Base-by-base conservation (phyloP, 495 filamentous ascomycete species). In the Cryomyces minteri region DNA sequence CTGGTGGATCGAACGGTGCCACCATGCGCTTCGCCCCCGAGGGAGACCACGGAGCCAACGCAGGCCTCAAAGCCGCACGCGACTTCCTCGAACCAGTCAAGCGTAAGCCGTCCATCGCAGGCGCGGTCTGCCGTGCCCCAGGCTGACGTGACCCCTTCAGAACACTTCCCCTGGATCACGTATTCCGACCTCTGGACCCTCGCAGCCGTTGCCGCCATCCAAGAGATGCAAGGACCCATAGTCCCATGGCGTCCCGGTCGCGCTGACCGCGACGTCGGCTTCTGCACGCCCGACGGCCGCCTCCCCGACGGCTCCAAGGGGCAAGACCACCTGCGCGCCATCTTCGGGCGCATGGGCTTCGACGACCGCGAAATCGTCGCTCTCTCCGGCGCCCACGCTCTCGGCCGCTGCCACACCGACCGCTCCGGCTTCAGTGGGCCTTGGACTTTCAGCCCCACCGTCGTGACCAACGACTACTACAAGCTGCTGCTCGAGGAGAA, bases 271-370 rank as follows among this genome's bases (percentile, higher is more conserved):
- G 63, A 95, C 49, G 67, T 85, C n/a, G 62, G 78, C 46, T 82
- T 75, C 59, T 94, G 87, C 73, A 90, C 87, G 40, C 90, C 90
- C 40, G 88, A 98, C 56, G 90, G 90, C 50, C 87, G 90, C 66
- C 84, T 98, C 30, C 90, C 90, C 48, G 88, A 98, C 59, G 90
- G 73, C 42, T 50, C 75, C 51, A 77, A 95, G 71, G 81, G 73
- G 49, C 73, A 80, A 47, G 70, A 73, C 49, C 90, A 98, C 66
- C 70, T 98, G 58, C 82, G 90, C 47, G 76, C 77, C 63, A 82
- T 98, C 71, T 98, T 98, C 73, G 73, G 75, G 62, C 84, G 88
- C 61, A 95, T 95, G 88, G 90, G 90, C 48, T 98, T 98, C 73
- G 79, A 92, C 63, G 90, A 98, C 67, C 81, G 79, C 42, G 88